Conservation (phyloP, 2,329 filamentous ascomycete species). For the Fusarium sp. region DNA sequence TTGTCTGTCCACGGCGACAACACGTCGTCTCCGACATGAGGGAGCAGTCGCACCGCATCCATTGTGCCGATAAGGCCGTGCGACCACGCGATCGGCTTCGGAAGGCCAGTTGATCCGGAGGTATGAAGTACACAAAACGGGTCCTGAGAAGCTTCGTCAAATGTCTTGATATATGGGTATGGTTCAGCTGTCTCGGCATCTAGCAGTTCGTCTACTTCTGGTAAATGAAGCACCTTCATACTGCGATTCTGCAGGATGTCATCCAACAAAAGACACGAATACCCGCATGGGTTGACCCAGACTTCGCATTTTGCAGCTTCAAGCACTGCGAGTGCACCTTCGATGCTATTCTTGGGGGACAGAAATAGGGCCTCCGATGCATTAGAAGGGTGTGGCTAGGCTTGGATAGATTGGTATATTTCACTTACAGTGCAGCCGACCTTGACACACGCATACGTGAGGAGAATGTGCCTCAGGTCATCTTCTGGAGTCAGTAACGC, state of each 20-base stretch:
- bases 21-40: conserved; percentile 49
- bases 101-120: conserved; percentile 60
- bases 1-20: conserved; percentile 49
- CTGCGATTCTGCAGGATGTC: conserved; percentile 43
- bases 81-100: conserved; percentile 57
- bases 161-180: conserved; percentile 46
- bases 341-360: conserved; percentile 54
- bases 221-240: conserved; percentile 51
- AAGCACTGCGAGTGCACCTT: conserved; percentile 53
- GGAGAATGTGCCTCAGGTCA: conserved; percentile 50
- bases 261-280: conserved; percentile 38
- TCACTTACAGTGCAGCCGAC: conserved; percentile 51
- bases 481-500: conserved; percentile 33
- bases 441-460: conserved; percentile 54
- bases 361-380: conserved; percentile 50
- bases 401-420: no score
- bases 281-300: conserved; percentile 49
- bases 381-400: neutral
- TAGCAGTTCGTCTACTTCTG: conserved; percentile 50
- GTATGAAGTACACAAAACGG: conserved; percentile 53
- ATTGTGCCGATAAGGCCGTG: conserved; percentile 53
- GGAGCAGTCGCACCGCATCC: conserved; percentile 56
- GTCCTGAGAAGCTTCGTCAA: neutral
- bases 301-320: conserved; percentile 50
- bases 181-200: conserved; percentile 24